A percentile compares a stretch with the other conserved stretches of the same genome.
Conservation (phyloP, 73 alveolate genomes). For the Strombidium stylifer region DNA sequence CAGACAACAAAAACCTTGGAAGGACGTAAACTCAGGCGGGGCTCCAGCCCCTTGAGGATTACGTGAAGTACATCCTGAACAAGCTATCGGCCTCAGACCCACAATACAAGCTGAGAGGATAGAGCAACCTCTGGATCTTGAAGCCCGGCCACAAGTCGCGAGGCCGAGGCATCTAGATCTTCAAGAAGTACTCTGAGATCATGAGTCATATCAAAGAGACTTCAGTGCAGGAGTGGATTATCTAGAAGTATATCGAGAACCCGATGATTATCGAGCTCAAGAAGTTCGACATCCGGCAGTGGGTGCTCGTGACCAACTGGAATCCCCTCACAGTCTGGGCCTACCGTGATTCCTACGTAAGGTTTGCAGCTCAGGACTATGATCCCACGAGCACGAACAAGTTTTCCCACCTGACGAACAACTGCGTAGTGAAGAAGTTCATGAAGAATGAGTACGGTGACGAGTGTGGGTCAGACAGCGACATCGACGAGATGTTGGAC, state of each 20-base stretch:
- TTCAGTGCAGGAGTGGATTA: slow-evolving; percentile 76
- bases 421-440: slow-evolving; percentile 68
- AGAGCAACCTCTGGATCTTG: slow-evolving; percentile 88
- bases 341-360: slow-evolving; percentile 66
- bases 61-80: slow-evolving; percentile 1
- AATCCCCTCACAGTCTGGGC: slow-evolving; percentile 86
- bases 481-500: slow-evolving; percentile 85
- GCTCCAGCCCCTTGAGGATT: background rate
- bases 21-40: background rate
- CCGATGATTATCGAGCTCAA: slow-evolving; percentile 81
- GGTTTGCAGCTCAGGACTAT: slow-evolving; percentile 82
- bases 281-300: slow-evolving; percentile 94
- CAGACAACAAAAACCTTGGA: too few relatives aligned
- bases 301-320: slow-evolving; percentile 96
- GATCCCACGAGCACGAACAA: slow-evolving; percentile 57
- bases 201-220: slow-evolving; percentile 70
- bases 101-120: slow-evolving; percentile 63
- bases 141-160: slow-evolving; percentile 94
- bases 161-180: slow-evolving; percentile 89
- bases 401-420: slow-evolving; percentile 65
- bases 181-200: slow-evolving; percentile 78
- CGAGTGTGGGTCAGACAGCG: slow-evolving; percentile 71
- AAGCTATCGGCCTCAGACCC: slow-evolving; percentile 42
- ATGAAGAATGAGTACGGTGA: too few relatives aligned
- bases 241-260: slow-evolving; percentile 93